Evolutionary conservation across 2,329 filamentous ascomycete genomes (phyloP).

Genomic region (Helotiales sp.): DNA sequence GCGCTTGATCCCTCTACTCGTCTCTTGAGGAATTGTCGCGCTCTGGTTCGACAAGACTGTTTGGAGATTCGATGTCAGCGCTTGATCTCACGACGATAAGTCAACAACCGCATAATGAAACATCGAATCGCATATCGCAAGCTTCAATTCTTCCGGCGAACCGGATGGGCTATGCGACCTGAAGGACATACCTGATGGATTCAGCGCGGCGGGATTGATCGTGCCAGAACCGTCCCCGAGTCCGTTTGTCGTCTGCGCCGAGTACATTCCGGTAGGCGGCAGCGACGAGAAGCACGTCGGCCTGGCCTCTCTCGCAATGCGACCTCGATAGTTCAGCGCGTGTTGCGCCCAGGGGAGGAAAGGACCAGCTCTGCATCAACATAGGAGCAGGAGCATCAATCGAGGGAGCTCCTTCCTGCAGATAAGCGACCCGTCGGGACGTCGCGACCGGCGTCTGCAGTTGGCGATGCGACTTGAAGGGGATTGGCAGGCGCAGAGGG

Average conservation of each 20-base stretch:
- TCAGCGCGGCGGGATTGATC: slow-evolving; percentile 87
- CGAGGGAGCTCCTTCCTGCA: slow-evolving; percentile 12
- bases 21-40: slow-evolving; percentile 50
- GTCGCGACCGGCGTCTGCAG: slow-evolving; percentile 5
- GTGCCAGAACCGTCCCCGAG: slow-evolving; percentile 75
- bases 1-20: slow-evolving; percentile 72
- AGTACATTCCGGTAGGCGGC: slow-evolving; percentile 45
- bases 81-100: slow-evolving; percentile 19
- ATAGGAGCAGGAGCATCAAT: slow-evolving; percentile 10
- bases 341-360: slow-evolving; percentile 23
- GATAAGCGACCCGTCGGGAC: slow-evolving; percentile 18
- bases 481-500: background rate
- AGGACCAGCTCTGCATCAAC: slow-evolving; percentile 22
- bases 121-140: slow-evolving; percentile 5
- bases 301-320: slow-evolving; percentile 12
- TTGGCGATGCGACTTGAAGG: slow-evolving; percentile 8
- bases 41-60: slow-evolving; percentile 32
- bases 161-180: slow-evolving; percentile 16
- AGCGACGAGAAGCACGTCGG: slow-evolving; percentile 43
- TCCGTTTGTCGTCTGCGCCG: slow-evolving; percentile 67
- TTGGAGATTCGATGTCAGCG: slow-evolving; percentile 23
- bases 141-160: slow-evolving; percentile 15
- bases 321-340: slow-evolving; percentile 24
- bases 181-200: slow-evolving; percentile 65
- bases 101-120: slow-evolving; percentile 21